Base-by-base conservation (phyloP, 1,139 yeast species). In the Blastobotrys niveus region DNA sequence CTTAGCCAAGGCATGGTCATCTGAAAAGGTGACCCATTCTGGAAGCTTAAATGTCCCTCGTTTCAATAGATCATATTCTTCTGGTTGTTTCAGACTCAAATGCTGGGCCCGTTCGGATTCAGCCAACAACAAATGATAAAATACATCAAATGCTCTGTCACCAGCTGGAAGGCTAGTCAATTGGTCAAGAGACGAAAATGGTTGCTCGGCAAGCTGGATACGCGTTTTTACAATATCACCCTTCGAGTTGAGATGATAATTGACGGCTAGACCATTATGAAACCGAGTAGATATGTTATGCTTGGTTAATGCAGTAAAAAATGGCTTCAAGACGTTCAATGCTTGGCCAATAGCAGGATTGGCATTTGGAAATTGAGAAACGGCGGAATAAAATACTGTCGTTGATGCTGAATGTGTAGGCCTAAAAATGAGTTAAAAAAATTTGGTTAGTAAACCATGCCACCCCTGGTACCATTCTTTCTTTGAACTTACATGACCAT, bases 281-380 rank as follows among this genome's bases (percentile, higher is more conserved):
- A 57, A 64, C 9, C 64, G 47, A 4, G 64, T 57, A 12, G 67
- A 59, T 27, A 65, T 54, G 48, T 66, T 66, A 31, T 52, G 58
- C 8, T 67, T 69, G 9, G 67, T 61, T 47, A 59, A 52, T 2
- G 68, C 67, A 3, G 68, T 63, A 40, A 67, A 45, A 45, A 67
- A 67, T n/a, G 72, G 71, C 38, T 63, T 52, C 31, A 67, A 45
- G 8, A 63, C 71, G 32, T 61, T 58, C 44, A 67, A 53, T 4
- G 68, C 67, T 20, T 63, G 61, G 4, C 64, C 54, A 14, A 66
- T 60, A 3, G 61, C 61, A 6, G 64, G 56, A 38, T 64, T 62
- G 12, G 64, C 50, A 34, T 63, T 59, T 3, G 72, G 72, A 42
- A 67, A 61, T 20, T 56, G 51, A 3, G 62, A 53, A 15, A 65